Evolutionary conservation across 1,284 basidiomycete species (phyloP).

Genomic region (Malassezia pachydermatis): DNA sequence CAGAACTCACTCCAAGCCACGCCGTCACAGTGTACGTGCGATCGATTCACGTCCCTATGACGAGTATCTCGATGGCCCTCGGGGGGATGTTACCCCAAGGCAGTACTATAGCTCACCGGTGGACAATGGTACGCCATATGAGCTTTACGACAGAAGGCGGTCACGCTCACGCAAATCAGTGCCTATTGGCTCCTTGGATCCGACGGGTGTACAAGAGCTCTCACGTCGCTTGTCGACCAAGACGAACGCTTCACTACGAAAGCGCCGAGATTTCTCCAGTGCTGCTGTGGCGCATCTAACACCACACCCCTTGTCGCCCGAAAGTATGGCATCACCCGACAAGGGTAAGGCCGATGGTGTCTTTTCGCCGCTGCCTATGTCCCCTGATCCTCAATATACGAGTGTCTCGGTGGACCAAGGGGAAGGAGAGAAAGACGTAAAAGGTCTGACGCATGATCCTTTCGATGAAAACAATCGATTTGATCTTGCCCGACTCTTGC

Average conservation of each 20-base stretch:
- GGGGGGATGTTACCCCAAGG: not conserved
- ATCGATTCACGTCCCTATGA: not conserved
- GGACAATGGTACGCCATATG: constrained; percentile 1
- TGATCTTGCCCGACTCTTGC: constrained; percentile 45
- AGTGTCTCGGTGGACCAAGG: not conserved
- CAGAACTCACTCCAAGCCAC: not conserved
- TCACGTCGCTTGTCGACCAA: constrained; percentile 3
- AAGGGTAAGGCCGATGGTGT: not conserved
- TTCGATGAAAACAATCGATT: constrained; percentile 44
- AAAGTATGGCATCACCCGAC: no score
- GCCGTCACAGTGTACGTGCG: not conserved
- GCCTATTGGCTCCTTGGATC: constrained; percentile 10
- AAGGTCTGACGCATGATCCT: constrained; percentile 18
- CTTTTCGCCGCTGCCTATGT: not conserved
- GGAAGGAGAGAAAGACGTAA: not conserved
- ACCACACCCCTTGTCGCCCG: no score
- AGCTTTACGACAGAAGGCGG: not conserved
- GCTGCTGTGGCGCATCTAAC: not conserved
- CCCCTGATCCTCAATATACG: not conserved
- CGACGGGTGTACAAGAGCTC: constrained; percentile 8
- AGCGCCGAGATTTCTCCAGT: not conserved
- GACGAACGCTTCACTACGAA: no score
- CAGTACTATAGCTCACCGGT: not conserved
- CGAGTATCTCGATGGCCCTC: no score
- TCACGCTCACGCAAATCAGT: constrained; percentile 4